phyloP scores from a whole-genome alignment of 2,329 filamentous ascomycete species.

The Trichoderma atrobrunneum region DNA sequence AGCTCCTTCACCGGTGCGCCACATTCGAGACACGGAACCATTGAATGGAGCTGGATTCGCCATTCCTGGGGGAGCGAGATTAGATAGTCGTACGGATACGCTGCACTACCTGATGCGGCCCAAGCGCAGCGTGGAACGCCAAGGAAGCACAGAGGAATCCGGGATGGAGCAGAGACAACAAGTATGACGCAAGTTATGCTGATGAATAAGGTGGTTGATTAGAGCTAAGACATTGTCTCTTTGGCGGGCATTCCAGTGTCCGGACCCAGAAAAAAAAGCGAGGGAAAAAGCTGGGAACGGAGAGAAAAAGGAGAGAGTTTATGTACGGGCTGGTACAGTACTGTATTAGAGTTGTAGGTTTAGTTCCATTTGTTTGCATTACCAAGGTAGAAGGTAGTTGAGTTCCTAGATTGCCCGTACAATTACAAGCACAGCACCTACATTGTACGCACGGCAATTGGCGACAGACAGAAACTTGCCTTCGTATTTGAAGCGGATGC shows the following conservation, averaged over 20 bases:
- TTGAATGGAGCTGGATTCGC: background rate
- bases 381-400: background rate
- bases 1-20: slow-evolving; percentile 12
- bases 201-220: slow-evolving; percentile 1
- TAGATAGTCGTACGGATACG: background rate
- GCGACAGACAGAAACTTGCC: background rate
- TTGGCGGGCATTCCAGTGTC: slow-evolving; percentile 1
- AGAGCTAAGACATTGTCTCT: slow-evolving; percentile 16
- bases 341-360: no score
- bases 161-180: background rate
- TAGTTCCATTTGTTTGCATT: no score
- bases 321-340: background rate
- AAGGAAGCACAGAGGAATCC: slow-evolving; percentile 6
- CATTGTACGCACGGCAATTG: background rate
- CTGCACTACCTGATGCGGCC: slow-evolving; percentile 6
- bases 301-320: background rate
- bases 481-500: background rate
- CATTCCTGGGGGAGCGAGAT: slow-evolving; percentile 12
- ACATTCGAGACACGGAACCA: background rate
- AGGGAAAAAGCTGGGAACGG: background rate
- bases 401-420: background rate
- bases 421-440: background rate
- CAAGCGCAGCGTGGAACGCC: slow-evolving; percentile 5
- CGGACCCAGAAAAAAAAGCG: background rate
- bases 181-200: slow-evolving; percentile 15